Evolutionary conservation across 495 filamentous ascomycete species (phyloP), one percentile per base, ranked within the genome.

Genomic region (Penicillium coprophilum): DNA sequence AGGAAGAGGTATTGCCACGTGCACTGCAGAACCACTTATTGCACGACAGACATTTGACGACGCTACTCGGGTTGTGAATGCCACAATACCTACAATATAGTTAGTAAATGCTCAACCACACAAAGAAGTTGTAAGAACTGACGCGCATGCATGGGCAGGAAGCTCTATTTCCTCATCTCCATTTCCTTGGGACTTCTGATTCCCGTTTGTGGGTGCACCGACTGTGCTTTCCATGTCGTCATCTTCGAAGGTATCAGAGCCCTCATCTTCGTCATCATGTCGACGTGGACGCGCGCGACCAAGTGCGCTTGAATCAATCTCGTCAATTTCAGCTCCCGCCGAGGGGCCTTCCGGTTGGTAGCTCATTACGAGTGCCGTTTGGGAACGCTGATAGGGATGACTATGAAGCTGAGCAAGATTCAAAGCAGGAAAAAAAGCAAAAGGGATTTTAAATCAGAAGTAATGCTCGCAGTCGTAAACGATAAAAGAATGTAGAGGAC

Each of bases 11-110:
- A 70, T 97, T 99, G 51, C 94, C 93, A 69, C 93, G 88, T 47
- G 94, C 92, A 69, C 94, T 97, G 76, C 94, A 99, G 70, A 99
- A 99, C 94, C 94, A 99, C 67, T 99, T 99, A 77, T 82, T 91
- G 74, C 94, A 99, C 47, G 87, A 81, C 50, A 99, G 80, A 68
- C 94, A 99, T 73, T 96, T 97, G 51, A 97, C 94, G 50, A 97
- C 95, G 60, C 91, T 92, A 67, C 88, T 87, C 11, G 93, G 85
- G 57, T 94, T 95, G 72, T 99, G 94, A 58, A 99, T 99, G 52
- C 94, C 94, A 66, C 94, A 99, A 71, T 99, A 98, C 47, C 91
- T 96, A 62, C 19, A 51, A 27, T 62, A 57, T 46, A 12, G 19
- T 68, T 47, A 73, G 60, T 56, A 50, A 50, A 32, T 15, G 30